These are phyloP conservation scores for Xylariaceae sp. DNA, from an alignment of 2,329 filamentous ascomycete genomes.

Conservation along the genomic window DNA sequence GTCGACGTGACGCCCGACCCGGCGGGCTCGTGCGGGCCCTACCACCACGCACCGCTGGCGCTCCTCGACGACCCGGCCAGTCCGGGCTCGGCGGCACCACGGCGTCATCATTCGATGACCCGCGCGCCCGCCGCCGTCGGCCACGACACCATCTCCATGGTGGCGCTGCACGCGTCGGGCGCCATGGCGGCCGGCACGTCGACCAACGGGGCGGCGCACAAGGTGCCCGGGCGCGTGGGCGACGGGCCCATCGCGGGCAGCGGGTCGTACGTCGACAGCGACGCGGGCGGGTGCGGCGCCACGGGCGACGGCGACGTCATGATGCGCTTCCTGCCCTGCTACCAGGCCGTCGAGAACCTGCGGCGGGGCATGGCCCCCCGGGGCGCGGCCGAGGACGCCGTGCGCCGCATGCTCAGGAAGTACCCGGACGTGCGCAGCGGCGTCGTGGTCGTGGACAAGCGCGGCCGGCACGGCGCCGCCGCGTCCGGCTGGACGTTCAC, in stretches of 20 bases:
- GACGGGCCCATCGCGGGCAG: conserved; percentile 48
- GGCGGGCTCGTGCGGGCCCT: conserved; percentile 37
- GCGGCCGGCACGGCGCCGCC: conserved; percentile 42
- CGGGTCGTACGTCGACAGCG: conserved; percentile 47
- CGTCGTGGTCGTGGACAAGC: conserved; percentile 41
- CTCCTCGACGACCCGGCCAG: conserved; percentile 10
- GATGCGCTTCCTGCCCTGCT: conserved; percentile 51
- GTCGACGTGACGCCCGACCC: conserved; percentile 38
- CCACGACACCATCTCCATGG: conserved; percentile 49
- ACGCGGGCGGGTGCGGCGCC: conserved; percentile 47
- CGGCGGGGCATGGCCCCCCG: conserved; percentile 39
- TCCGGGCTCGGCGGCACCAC: conserved; percentile 12
- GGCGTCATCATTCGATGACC: too few relatives aligned
- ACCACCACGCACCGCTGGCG: conserved; percentile 25
- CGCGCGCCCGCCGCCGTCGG: conserved; percentile 8
- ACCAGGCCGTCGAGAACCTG: conserved; percentile 48
- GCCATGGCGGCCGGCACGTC: conserved; percentile 47
- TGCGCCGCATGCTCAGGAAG: conserved; percentile 39
- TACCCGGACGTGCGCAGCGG: conserved; percentile 40
- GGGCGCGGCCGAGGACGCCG: conserved; percentile 43
- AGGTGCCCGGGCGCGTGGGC: conserved; percentile 47
- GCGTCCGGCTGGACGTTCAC: conserved; percentile 48
- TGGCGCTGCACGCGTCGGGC: conserved; percentile 35
- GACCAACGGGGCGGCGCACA: conserved; percentile 47
- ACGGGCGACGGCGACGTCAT: conserved; percentile 51